Evolutionary conservation across 306 rosid genomes (phyloP).

Genomic region (Inga leiocalycina): DNA sequence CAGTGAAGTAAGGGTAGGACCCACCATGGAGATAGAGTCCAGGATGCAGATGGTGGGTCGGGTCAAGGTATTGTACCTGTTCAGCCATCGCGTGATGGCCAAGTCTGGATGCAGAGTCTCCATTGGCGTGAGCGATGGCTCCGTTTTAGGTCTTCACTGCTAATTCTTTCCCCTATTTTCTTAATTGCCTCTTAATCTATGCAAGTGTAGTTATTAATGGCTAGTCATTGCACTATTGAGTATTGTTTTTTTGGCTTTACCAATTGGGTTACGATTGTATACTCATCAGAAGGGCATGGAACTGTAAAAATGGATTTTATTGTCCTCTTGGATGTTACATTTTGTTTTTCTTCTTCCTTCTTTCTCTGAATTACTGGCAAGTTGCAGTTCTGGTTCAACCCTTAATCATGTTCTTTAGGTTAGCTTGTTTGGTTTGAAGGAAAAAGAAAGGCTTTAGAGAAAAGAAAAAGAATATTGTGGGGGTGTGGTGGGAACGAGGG

Average conservation of each 20-base stretch:
- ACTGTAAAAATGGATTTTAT: conserved; percentile 15
- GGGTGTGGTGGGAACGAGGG: background rate
- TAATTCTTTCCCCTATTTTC: conserved; percentile 14
- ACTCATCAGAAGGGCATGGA: background rate
- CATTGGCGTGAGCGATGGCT: conserved; percentile 62
- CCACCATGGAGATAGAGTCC: conserved; percentile 62
- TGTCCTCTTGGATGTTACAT: background rate
- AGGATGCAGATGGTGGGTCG: conserved; percentile 68
- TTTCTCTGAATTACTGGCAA: background rate
- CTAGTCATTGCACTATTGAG: background rate
- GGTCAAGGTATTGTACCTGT: conserved; percentile 58
- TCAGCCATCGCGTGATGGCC: conserved; percentile 59
- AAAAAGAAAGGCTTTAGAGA: background rate
- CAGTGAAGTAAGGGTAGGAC: conserved; percentile 27
- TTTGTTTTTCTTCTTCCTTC: background rate
- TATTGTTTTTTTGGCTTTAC: too few relatives aligned
- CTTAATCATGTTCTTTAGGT: background rate
- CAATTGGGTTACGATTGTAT: background rate
- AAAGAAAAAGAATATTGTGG: background rate
- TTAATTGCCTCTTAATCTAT: background rate
- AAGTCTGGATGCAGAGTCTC: conserved; percentile 50
- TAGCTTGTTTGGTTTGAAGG: background rate
- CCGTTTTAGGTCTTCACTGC: conserved; percentile 70
- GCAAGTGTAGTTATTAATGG: background rate
- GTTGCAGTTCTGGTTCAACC: background rate